A percentile compares a stretch with the other conserved stretches of the same genome.
Conservation (phyloP, 352 stramenopile species). For the Phytopythium boreale region DNA sequence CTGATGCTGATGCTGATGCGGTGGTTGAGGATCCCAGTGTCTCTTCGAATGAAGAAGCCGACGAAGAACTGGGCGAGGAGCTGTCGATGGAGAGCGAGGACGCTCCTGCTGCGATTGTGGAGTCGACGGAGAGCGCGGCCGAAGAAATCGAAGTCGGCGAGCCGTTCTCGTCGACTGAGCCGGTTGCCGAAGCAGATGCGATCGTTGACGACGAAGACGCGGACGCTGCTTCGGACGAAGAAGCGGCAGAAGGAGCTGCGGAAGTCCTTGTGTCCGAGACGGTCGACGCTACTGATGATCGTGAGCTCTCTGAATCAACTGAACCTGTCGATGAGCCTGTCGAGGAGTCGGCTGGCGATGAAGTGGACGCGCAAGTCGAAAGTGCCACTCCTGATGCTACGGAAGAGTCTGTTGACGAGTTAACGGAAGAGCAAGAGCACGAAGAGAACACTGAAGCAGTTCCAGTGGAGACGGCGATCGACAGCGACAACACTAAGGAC, state of each 20-base stretch:
- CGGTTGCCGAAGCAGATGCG: background rate
- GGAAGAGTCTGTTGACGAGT: background rate
- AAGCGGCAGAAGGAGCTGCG: background rate
- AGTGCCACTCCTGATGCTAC: background rate
- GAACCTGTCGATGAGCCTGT: background rate
- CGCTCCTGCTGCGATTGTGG: background rate
- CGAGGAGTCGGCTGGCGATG: background rate
- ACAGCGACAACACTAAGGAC: background rate
- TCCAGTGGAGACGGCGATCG: background rate
- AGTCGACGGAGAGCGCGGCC: background rate
- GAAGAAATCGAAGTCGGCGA: background rate
- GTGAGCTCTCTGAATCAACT: background rate
- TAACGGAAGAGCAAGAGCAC: background rate
- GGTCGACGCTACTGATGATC: background rate
- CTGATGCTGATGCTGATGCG: background rate
- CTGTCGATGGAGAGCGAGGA: background rate
- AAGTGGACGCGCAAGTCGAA: conserved; percentile 10
- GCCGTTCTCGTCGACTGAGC: background rate
- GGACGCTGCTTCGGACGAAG: background rate
- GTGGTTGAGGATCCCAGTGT: background rate
- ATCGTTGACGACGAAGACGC: background rate
- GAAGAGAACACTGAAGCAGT: background rate
- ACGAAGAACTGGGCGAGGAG: background rate
- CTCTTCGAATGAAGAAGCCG: conserved; percentile 9
- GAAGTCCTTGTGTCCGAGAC: background rate